Evolutionary conservation across 257 asterid species (phyloP).

Genomic region (Jacaranda copaia): DNA sequence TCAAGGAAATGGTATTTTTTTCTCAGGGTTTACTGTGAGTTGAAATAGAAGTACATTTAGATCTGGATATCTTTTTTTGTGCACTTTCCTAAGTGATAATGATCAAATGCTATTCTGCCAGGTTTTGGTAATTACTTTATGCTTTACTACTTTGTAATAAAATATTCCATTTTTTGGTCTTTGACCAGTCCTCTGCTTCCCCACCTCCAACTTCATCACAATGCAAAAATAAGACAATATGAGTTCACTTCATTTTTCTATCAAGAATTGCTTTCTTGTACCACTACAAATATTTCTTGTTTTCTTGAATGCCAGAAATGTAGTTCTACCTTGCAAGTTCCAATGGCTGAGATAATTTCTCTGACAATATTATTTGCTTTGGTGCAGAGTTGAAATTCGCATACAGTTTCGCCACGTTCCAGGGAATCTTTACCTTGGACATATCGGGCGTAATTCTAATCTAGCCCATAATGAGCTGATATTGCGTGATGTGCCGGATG

Average conservation of each 20-base stretch:
- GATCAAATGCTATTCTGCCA: neutral
- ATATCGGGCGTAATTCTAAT: conserved; percentile 23
- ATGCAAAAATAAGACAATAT: neutral
- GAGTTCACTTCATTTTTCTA: neutral
- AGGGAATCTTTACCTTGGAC: conserved; percentile 48
- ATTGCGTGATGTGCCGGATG: conserved; percentile 55
- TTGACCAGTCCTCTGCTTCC: neutral
- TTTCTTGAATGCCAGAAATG: neutral
- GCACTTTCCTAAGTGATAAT: neutral
- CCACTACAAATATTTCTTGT: neutral
- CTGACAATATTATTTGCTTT: neutral
- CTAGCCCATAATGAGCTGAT: conserved; percentile 57
- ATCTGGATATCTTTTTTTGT: neutral
- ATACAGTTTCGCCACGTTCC: conserved; percentile 58
- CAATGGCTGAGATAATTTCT: neutral
- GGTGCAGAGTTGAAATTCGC: conserved; percentile 57
- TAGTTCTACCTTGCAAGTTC: neutral
- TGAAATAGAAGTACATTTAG: neutral
- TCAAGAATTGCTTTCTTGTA: neutral
- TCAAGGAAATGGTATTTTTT: neutral
- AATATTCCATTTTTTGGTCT: neutral
- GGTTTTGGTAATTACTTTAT: neutral
- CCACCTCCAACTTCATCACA: neutral
- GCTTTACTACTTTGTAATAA: neutral
- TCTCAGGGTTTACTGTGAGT: neutral